These are phyloP conservation scores for Fusarium sp. DNA, from an alignment of 2,329 filamentous ascomycete genomes.

Conservation along the genomic window DNA sequence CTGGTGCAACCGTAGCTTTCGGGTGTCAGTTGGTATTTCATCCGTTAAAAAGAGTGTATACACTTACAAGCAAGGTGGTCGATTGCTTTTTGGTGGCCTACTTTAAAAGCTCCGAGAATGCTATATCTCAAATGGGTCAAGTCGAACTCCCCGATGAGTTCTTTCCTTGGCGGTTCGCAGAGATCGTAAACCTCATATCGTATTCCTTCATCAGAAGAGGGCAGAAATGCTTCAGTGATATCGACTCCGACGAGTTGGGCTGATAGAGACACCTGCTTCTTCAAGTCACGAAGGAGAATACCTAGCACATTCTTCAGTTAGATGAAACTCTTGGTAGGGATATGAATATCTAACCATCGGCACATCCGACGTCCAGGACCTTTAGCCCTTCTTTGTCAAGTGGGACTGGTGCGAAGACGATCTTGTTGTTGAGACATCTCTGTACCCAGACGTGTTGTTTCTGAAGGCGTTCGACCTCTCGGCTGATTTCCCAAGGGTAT, in stretches of 20 bases:
- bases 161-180: neutral
- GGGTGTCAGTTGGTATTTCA: accelerated
- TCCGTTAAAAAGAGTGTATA: accelerated
- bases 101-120: neutral
- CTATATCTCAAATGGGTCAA: conserved; percentile 19
- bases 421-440: conserved; percentile 7
- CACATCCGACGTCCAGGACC: conserved; percentile 23
- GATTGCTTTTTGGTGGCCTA: neutral
- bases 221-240: conserved; percentile 10
- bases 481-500: conserved; percentile 4
- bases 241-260: conserved; percentile 26
- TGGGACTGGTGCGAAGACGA: conserved; percentile 11
- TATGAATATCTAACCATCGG: neutral
- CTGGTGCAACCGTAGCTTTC: conserved; percentile 1
- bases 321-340: accelerated
- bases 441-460: conserved; percentile 25
- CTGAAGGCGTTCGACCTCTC: conserved; percentile 22
- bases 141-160: neutral
- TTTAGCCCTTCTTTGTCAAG: neutral
- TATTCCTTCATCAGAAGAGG: neutral
- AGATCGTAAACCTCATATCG: conserved; percentile 9
- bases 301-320: neutral
- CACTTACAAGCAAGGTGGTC: neutral
- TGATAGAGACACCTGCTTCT: conserved; percentile 16
- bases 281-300: conserved; percentile 11